Conservation (phyloP, 306 rosid genomes). For the Sophora flavescens region DNA sequence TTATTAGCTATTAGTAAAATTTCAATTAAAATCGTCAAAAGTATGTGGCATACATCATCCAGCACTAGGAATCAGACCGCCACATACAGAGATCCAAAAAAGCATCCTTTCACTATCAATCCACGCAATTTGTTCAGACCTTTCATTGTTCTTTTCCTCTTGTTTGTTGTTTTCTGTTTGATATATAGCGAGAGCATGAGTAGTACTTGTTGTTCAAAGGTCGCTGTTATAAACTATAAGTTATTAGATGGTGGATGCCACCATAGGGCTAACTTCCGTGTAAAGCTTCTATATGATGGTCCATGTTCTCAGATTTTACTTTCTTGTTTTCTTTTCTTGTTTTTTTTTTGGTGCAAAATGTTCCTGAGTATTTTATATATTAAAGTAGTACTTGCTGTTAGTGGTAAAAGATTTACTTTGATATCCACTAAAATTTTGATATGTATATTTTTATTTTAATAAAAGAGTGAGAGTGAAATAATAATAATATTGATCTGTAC, state of each 20-base stretch:
- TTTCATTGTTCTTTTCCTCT: constrained; percentile 8
- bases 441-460: too few species aligned
- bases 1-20: background rate
- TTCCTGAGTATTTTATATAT: background rate
- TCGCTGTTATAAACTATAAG: constrained; percentile 3
- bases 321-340: background rate
- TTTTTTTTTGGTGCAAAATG: background rate
- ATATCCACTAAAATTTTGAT: too few species aligned
- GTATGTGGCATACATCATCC: background rate
- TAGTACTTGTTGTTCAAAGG: constrained; percentile 23
- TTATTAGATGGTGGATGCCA: constrained; percentile 37
- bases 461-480: too few species aligned
- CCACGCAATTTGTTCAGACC: constrained; percentile 26
- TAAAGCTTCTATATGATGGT: constrained; percentile 39
- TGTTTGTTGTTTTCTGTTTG: constrained; percentile 33
- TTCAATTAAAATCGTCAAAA: background rate
- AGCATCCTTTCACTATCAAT: constrained; percentile 37
- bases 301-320: background rate
- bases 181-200: background rate
- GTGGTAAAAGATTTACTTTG: too few species aligned
- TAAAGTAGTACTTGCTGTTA: too few species aligned
- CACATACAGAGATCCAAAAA: constrained; percentile 6
- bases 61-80: background rate
- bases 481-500: too few species aligned
- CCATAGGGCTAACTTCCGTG: constrained; percentile 31